phyloP scores from a whole-genome alignment of 2,329 filamentous ascomycete species.

The Domatiomyces globalis region DNA sequence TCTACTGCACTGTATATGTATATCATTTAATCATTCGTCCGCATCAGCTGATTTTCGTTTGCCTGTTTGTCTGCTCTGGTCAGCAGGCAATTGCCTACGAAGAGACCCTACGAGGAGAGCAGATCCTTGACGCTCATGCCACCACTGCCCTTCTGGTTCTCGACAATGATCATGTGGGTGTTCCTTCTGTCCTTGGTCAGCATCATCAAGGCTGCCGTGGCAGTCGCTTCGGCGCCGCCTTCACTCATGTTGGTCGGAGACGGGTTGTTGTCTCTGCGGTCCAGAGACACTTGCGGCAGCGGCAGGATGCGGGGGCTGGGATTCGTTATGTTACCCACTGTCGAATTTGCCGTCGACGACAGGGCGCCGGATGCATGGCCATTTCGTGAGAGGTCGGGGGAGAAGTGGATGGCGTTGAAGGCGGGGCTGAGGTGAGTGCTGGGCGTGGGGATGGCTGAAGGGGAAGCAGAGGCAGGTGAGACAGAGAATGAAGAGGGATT shows the following conservation, averaged over 20 bases:
- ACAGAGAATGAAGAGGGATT: slow-evolving; percentile 22
- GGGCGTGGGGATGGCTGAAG: slow-evolving; percentile 14
- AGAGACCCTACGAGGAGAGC: slow-evolving; percentile 34
- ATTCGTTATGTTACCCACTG: background rate
- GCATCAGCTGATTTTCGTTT: background rate
- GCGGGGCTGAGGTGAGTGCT: slow-evolving; percentile 14
- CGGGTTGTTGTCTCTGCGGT: slow-evolving; percentile 10
- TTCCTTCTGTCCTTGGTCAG: slow-evolving; percentile 60
- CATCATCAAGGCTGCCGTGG: slow-evolving; percentile 67
- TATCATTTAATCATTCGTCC: background rate
- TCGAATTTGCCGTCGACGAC: slow-evolving; percentile 2
- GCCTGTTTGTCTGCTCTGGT: background rate
- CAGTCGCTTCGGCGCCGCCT: slow-evolving; percentile 63
- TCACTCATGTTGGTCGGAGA: slow-evolving; percentile 27
- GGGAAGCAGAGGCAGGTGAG: slow-evolving; percentile 25
- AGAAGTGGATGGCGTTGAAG: slow-evolving; percentile 17
- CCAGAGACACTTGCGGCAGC: slow-evolving; percentile 18
- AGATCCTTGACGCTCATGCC: slow-evolving; percentile 44
- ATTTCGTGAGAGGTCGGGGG: slow-evolving; percentile 9
- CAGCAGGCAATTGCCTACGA: too few species aligned
- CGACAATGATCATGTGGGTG: background rate
- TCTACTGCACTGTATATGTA: too few species aligned
- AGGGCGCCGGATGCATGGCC: slow-evolving; percentile 7
- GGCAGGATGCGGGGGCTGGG: slow-evolving; percentile 16
- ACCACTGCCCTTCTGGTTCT: slow-evolving; percentile 21